A percentile compares a stretch with the other conserved stretches of the same genome.
phyloP scores from a whole-genome alignment of 257 asterid species.

The Nicotiana otophora region DNA sequence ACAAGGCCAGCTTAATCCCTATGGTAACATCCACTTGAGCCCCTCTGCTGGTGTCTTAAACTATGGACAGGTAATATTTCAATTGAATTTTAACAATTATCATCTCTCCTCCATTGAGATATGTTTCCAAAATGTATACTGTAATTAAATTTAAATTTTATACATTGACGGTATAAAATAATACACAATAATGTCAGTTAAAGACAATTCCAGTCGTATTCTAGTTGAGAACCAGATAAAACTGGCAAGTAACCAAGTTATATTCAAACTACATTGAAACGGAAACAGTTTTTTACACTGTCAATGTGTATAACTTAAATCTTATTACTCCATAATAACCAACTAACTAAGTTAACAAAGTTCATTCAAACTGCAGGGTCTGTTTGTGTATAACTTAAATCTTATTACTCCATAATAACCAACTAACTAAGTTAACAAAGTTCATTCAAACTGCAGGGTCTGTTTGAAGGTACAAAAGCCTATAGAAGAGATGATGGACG shows the following conservation, averaged over 20 bases:
- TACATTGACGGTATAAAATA: no score
- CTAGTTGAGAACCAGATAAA: no score
- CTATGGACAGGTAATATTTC: constrained; percentile 61
- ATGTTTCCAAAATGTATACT: not conserved
- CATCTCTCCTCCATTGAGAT: not conserved
- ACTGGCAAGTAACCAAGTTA: no score
- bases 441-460: constrained; percentile 12
- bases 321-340: no score
- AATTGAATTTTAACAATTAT: not conserved
- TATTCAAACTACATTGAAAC: no score
- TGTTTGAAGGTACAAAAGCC: constrained; percentile 69
- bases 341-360: not conserved
- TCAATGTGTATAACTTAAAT: no score
- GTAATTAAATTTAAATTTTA: no score
- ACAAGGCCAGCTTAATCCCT: constrained; percentile 45
- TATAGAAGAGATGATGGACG: constrained; percentile 52
- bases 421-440: not conserved
- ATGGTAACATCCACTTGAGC: constrained; percentile 54
- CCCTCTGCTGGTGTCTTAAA: constrained; percentile 76
- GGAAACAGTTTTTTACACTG: no score
- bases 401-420: no score
- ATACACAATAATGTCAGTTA: no score
- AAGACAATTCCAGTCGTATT: no score
- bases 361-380: constrained; percentile 12
- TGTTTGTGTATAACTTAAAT: constrained; percentile 18